Percentiles rank a stretch among this genome's conserved stretches.
Evolutionary conservation across 768 basidiomycete genomes (phyloP).

Genomic region (Leccinum ochraceum): DNA sequence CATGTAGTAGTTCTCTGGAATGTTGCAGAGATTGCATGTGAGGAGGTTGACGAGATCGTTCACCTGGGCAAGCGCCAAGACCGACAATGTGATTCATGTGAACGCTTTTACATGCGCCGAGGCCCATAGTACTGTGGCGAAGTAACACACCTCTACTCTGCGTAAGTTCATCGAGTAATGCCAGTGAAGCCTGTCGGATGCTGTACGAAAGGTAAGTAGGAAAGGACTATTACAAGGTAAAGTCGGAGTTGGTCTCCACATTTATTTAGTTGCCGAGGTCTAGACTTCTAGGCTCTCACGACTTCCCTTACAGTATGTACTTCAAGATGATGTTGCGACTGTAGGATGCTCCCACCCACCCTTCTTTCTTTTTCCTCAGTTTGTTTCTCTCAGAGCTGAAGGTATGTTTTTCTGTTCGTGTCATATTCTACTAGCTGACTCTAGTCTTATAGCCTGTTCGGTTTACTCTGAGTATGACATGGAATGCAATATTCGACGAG

Average conservation of each 20-base stretch:
- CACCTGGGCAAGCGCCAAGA: constrained; percentile 32
- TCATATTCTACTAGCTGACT: background rate
- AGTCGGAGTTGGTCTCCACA: background rate
- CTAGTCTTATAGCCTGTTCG: background rate
- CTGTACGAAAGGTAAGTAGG: background rate
- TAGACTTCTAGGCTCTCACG: background rate
- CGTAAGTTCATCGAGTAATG: constrained; percentile 30
- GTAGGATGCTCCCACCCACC: background rate
- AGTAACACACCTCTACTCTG: constrained; percentile 27
- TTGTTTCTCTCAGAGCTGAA: background rate
- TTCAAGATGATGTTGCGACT: background rate
- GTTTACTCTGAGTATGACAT: constrained; percentile 36
- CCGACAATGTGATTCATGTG: background rate
- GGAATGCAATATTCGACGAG: constrained; percentile 44
- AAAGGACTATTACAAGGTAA: background rate
- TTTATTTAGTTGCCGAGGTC: background rate
- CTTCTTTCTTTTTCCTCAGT: background rate
- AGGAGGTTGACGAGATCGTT: constrained; percentile 51
- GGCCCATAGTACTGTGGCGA: background rate
- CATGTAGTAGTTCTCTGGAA: constrained; percentile 52
- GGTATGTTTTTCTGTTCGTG: background rate
- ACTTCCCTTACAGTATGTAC: background rate
- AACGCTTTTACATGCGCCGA: background rate
- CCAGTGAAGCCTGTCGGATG: background rate
- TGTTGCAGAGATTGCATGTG: constrained; percentile 50